Base-by-base conservation (phyloP, 352 stramenopile genomes). In the Phytophthora vignae region DNA sequence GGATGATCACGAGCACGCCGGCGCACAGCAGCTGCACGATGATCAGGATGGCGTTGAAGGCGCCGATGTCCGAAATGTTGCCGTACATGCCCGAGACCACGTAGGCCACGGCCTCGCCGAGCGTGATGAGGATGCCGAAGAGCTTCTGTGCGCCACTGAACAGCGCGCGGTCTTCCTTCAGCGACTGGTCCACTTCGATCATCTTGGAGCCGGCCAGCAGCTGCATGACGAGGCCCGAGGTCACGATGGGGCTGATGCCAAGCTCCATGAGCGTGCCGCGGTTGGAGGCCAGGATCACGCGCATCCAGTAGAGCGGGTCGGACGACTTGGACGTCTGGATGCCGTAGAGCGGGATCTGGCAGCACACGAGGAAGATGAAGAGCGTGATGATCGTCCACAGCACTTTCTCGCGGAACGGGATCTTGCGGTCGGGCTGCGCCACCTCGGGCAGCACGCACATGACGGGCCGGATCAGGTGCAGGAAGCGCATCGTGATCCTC, bases 291-390 rank as follows among this genome's bases (percentile, higher is more conserved):
- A 99, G 83, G 79, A 99, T 99, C 36, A 99, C 98, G 65, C 98
- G 94, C 94, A 99, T 99, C 98, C 98, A 99, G 88, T 99, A 99
- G 73, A 99, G 98, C 64, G 98, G 98, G 85, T 99, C 98, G 58
- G 96, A 99, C 25, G 96, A 99, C 85, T 99, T 99, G 73, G 97
- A 98, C 48, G 91, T 99, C 83, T 99, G 95, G 71, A 99, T 98
- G 72, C 98, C 98, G 85, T 99, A 99, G 63, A 99, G 93, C 57
- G 98, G 98, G 79, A 99, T 99, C 89, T 99, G 98, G 78, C 98
- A 99, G 83, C 97, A 99, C 29, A 99, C 98, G 63, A 99, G 89
- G 88, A 99, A 99, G 73, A 99, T 99, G 90, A 99, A 99, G 29
- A 99, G 93, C 67, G 98, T 99, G 81, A 99, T 99, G 50, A 99